Conservation (phyloP, 495 filamentous ascomycete species). For the Tuber brumale region DNA sequence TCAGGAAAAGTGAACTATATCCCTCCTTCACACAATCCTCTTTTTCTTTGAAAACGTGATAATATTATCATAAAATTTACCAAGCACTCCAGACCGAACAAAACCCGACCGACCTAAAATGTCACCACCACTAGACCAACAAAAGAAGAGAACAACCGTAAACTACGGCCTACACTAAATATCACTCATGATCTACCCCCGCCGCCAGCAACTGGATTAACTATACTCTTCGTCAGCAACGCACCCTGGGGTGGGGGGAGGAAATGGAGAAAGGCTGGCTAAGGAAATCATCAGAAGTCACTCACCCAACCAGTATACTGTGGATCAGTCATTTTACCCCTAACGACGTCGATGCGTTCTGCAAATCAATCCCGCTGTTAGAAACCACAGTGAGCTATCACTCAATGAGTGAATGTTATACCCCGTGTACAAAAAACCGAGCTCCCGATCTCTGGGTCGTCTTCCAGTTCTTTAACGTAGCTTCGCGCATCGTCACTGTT, state of each 20-base stretch:
- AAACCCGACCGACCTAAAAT: neutral
- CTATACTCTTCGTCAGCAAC: neutral
- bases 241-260: no score
- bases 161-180: neutral
- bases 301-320: slow-evolving; percentile 1
- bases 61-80: neutral
- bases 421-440: slow-evolving; percentile 35
- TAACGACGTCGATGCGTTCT: neutral
- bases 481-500: slow-evolving; percentile 8
- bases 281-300: neutral
- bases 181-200: neutral
- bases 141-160: neutral
- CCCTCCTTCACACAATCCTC: neutral
- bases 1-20: neutral
- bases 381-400: neutral
- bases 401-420: neutral
- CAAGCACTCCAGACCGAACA: neutral
- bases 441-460: slow-evolving; percentile 11
- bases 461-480: slow-evolving; percentile 18
- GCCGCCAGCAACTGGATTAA: neutral
- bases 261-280: neutral
- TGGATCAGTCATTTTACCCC: neutral
- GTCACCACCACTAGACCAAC: neutral
- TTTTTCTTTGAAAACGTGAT: neutral
- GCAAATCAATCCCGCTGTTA: neutral